Conservation (phyloP, 495 filamentous ascomycete genomes). For the Thozetella sp. region DNA sequence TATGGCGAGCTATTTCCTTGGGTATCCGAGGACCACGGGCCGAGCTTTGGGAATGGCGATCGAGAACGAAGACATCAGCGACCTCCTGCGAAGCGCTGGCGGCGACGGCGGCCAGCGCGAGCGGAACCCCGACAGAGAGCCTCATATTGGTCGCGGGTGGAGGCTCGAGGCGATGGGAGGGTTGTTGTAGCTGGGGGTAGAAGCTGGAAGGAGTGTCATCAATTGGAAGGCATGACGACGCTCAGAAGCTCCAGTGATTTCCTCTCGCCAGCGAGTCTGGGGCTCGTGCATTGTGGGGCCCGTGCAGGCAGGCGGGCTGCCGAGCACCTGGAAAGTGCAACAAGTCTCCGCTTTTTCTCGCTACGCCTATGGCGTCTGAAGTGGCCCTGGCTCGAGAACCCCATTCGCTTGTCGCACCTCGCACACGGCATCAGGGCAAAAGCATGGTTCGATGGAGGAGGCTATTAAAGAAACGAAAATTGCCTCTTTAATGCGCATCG, state of each 20-base stretch:
- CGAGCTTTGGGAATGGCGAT: slow-evolving; percentile 13
- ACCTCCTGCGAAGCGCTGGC: slow-evolving; percentile 18
- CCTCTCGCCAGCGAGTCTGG: neutral
- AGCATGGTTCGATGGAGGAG: too few species aligned
- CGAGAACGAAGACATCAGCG: slow-evolving; percentile 30
- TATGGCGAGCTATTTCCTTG: slow-evolving; percentile 34
- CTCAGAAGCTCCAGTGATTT: neutral
- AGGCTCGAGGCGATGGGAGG: neutral
- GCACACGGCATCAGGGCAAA: too few species aligned
- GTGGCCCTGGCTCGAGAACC: too few species aligned
- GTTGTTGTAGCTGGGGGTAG: neutral
- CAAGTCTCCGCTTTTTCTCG: too few species aligned
- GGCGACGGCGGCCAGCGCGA: slow-evolving; percentile 25
- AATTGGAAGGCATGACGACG: neutral
- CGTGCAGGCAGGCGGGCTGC: too few species aligned
- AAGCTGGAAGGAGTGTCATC: neutral
- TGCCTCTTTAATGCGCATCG: too few species aligned
- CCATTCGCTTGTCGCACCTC: too few species aligned
- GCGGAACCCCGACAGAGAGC: slow-evolving; percentile 20
- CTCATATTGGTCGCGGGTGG: slow-evolving; percentile 21
- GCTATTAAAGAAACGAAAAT: too few species aligned
- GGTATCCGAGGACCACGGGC: slow-evolving; percentile 20
- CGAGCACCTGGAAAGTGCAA: too few species aligned
- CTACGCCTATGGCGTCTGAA: too few species aligned
- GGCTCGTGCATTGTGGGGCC: neutral